Percentiles rank a stretch among this genome's conserved stretches.
Conservation (phyloP, 768 basidiomycete genomes). For the Trametes villosa region DNA sequence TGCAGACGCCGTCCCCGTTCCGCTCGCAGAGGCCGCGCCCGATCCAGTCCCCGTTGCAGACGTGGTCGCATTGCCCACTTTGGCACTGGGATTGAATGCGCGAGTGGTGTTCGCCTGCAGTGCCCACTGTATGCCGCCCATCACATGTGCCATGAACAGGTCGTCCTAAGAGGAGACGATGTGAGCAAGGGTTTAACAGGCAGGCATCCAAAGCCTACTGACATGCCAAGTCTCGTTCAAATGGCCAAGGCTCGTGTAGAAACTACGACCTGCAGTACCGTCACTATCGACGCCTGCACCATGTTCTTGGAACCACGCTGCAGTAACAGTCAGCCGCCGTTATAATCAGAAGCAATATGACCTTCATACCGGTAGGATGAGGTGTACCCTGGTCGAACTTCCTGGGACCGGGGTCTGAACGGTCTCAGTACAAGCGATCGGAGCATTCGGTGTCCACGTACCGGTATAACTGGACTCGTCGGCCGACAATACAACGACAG, state of each 20-base stretch:
- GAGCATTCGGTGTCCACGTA: too few species aligned
- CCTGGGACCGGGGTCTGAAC: conserved; percentile 49
- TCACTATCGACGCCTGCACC: conserved; percentile 64
- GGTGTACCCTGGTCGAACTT: conserved; percentile 70
- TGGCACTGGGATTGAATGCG: conserved; percentile 61
- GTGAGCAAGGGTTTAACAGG: conserved; percentile 1
- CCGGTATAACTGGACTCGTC: conserved; percentile 48
- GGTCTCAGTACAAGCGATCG: too few species aligned
- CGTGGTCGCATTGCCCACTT: conserved; percentile 57
- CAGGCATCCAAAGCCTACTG: conserved; percentile 25
- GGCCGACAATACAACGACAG: conserved; percentile 49
- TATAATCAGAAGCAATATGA: neutral
- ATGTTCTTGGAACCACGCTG: conserved; percentile 84
- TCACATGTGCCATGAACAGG: conserved; percentile 71
- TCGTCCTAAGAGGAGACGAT: conserved; percentile 50
- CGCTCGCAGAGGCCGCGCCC: neutral
- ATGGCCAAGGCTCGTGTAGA: conserved; percentile 85
- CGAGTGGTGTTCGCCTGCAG: conserved; percentile 71
- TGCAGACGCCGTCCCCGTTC: neutral
- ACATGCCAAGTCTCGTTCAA: conserved; percentile 79
- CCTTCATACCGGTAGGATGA: conserved; percentile 69
- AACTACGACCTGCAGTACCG: conserved; percentile 69
- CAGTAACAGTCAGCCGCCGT: neutral
- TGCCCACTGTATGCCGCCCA: conserved; percentile 76
- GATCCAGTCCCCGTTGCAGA: neutral